phyloP scores from a whole-genome alignment of 257 asterid genomes.

The Solanum chiquidenum region DNA sequence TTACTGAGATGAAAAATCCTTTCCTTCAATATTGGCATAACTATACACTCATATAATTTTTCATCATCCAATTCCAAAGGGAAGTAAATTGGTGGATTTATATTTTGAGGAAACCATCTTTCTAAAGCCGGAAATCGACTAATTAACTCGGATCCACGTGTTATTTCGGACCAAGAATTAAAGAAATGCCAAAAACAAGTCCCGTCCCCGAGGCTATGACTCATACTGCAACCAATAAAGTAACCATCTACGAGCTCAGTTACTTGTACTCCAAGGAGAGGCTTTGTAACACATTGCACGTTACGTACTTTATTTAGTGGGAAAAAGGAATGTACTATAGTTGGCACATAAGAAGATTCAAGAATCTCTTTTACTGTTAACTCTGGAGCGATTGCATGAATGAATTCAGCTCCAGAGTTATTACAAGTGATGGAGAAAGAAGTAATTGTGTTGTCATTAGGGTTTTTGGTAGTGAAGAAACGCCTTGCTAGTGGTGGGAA shows the following conservation, averaged over 20 bases:
- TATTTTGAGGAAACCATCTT: constrained; percentile 11
- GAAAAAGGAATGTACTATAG: constrained; percentile 18
- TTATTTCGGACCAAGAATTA: constrained; percentile 35
- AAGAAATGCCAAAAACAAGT: constrained; percentile 38
- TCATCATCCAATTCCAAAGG: constrained; percentile 9
- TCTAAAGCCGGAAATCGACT: constrained; percentile 10
- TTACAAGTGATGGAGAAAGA: neutral
- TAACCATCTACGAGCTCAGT: constrained; percentile 33
- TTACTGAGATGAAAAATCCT: constrained; percentile 22
- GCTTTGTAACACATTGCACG: constrained; percentile 15
- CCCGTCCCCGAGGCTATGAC: constrained; percentile 26
- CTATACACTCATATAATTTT: too few relatives aligned
- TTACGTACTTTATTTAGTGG: constrained; percentile 6
- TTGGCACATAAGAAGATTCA: constrained; percentile 6
- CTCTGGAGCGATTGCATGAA: constrained; percentile 2
- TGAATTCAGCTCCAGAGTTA: neutral
- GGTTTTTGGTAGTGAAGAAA: neutral
- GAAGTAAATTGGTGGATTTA: neutral
- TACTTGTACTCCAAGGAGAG: constrained; percentile 29
- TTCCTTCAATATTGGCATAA: constrained; percentile 1
- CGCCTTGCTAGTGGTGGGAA: constrained; percentile 50
- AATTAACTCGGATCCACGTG: constrained; percentile 15
- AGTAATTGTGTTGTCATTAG: neutral
- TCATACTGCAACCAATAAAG: constrained; percentile 25
- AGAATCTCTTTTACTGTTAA: constrained; percentile 10